Evolutionary conservation across 2,329 filamentous ascomycete species (phyloP).

Genomic region (Claviceps sp.): DNA sequence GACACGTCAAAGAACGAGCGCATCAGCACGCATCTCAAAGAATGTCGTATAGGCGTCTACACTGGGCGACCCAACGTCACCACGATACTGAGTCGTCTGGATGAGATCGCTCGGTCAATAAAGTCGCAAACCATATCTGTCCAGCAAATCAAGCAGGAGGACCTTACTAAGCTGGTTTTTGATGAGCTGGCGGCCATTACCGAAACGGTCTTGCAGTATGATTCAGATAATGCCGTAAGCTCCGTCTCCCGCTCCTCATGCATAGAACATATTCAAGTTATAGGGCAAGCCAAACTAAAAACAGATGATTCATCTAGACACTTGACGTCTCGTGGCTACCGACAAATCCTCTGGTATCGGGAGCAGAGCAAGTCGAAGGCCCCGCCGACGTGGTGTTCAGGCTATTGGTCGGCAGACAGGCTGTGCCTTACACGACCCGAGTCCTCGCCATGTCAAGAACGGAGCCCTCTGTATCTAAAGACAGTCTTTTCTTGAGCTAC

Average conservation of each 20-base stretch:
- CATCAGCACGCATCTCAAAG: conserved; percentile 11
- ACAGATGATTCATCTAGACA: conserved; percentile 9
- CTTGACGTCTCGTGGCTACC: conserved; percentile 31
- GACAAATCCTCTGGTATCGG: conserved; percentile 5
- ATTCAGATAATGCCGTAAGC: conserved; percentile 12
- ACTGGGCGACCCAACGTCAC: conserved; percentile 17
- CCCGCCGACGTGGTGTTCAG: conserved; percentile 31
- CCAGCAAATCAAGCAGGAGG: conserved; percentile 7
- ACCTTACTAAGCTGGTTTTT: conserved; percentile 12
- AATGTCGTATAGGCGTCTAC: conserved; percentile 17
- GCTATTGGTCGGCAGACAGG: conserved; percentile 23
- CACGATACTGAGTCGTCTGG: conserved; percentile 23
- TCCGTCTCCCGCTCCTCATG: neutral
- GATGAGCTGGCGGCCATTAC: conserved; percentile 20
- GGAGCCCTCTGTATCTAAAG: neutral
- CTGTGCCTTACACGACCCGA: neutral
- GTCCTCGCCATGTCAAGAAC: conserved; percentile 12
- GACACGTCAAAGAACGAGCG: conserved; percentile 19
- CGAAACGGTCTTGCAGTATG: conserved; percentile 15
- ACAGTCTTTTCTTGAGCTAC: conserved; percentile 10
- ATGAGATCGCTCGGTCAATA: conserved; percentile 16
- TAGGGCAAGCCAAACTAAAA: neutral
- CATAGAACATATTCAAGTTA: neutral
- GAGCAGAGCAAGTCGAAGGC: conserved; percentile 20
- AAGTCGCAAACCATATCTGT: conserved; percentile 15